phyloP scores from a whole-genome alignment of 257 asterid species.

The Craterostigma plantagineum region DNA sequence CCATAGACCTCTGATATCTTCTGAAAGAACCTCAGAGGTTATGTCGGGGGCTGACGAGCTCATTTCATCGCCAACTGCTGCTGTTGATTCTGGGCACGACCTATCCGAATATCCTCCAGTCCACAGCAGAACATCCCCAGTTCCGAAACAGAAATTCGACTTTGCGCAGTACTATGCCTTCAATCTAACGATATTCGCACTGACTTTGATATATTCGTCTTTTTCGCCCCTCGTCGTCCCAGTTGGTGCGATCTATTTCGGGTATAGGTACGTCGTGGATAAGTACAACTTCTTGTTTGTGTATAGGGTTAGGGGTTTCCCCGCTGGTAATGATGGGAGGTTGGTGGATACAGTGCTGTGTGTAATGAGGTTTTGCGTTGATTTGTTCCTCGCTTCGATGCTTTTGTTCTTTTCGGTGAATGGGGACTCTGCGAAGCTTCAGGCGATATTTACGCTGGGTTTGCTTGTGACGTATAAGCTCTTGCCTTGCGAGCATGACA shows the following conservation, averaged over 20 bases:
- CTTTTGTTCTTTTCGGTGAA: conserved; percentile 61
- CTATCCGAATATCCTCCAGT: conserved; percentile 84
- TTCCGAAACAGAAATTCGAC: conserved; percentile 80
- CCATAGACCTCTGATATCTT: conserved; percentile 44
- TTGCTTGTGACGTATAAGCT: conserved; percentile 63
- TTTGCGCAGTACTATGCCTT: conserved; percentile 52
- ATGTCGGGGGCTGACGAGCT: conserved; percentile 24
- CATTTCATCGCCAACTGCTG: conserved; percentile 9
- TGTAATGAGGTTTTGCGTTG: conserved; percentile 69
- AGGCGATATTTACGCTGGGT: conserved; percentile 83
- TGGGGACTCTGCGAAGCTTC: conserved; percentile 85
- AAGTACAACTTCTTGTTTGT: conserved; percentile 90
- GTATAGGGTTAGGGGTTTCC: conserved; percentile 88
- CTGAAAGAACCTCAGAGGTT: conserved; percentile 33
- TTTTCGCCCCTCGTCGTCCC: conserved; percentile 97
- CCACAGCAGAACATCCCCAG: conserved; percentile 88
- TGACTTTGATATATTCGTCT: conserved; percentile 70
- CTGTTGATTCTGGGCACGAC: conserved; percentile 41
- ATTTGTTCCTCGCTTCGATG: conserved; percentile 63
- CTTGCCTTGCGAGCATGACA: conserved; percentile 51
- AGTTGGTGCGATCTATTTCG: conserved; percentile 78
- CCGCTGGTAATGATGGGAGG: conserved; percentile 94
- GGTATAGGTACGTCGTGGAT: conserved; percentile 86
- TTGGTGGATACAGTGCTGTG: conserved; percentile 81
- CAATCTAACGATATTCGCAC: conserved; percentile 88